Conservation (phyloP, 2,329 filamentous ascomycete species). For the Fusarium agapanthi region DNA sequence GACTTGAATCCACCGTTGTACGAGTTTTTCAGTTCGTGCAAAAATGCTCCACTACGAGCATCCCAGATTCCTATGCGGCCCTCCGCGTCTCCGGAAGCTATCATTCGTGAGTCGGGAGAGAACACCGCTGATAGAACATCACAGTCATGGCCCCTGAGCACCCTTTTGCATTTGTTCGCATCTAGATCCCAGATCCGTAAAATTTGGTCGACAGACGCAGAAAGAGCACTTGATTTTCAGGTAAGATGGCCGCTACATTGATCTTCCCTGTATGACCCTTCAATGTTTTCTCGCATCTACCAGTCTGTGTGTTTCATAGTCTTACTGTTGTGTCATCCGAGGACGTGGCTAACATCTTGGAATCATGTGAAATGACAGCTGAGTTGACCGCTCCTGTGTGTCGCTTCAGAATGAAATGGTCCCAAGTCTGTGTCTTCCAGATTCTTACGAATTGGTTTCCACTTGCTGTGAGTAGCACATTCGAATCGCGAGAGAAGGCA, state of each 20-base stretch:
- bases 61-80: background rate
- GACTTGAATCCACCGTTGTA: fast-evolving
- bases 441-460: background rate
- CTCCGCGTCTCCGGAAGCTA: fast-evolving
- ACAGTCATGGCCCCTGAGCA: background rate
- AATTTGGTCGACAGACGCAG: background rate
- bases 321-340: background rate
- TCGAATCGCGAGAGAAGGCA: background rate
- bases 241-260: background rate
- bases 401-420: fast-evolving
- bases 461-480: fast-evolving
- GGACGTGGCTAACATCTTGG: fast-evolving
- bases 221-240: background rate
- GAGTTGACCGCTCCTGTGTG: background rate
- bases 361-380: background rate
- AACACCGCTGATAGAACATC: fast-evolving
- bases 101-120: background rate
- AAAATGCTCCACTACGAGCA: background rate
- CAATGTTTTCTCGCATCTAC: background rate
- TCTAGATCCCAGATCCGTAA: background rate
- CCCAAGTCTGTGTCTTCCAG: background rate
- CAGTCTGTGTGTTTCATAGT: background rate
- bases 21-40: background rate
- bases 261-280: background rate
- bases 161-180: background rate